These are phyloP conservation scores for Penicillium herquei DNA, from an alignment of 495 filamentous ascomycete genomes.

Conservation along the genomic window DNA sequence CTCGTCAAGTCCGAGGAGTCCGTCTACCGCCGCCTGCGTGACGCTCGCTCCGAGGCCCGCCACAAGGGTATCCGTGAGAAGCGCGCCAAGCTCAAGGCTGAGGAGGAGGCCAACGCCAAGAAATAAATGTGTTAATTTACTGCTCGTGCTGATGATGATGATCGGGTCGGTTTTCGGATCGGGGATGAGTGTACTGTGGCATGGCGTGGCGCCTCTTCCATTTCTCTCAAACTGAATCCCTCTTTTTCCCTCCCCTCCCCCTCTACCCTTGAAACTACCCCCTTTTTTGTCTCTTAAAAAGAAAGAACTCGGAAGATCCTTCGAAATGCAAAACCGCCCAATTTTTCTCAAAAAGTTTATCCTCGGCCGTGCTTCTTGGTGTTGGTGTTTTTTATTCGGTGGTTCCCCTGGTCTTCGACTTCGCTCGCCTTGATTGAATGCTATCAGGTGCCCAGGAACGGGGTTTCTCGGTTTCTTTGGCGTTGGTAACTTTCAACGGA, in stretches of 20 bases:
- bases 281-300: constrained; percentile 34
- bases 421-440: background rate
- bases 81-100: constrained; percentile 88
- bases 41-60: constrained; percentile 81
- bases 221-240: constrained; percentile 27
- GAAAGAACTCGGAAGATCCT: constrained; percentile 43
- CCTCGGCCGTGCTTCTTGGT: constrained; percentile 1
- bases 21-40: constrained; percentile 81
- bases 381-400: constrained; percentile 2
- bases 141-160: constrained; percentile 51
- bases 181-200: constrained; percentile 44
- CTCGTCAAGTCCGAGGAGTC: constrained; percentile 75
- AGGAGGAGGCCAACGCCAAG: constrained; percentile 82
- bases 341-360: constrained; percentile 25
- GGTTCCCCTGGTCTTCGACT: background rate
- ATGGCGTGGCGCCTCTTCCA: constrained; percentile 41
- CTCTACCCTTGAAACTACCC: constrained; percentile 15
- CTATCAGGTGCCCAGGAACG: background rate
- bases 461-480: background rate
- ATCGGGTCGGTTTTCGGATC: constrained; percentile 46
- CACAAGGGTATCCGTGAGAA: constrained; percentile 83
- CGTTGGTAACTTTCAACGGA: background rate
- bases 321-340: constrained; percentile 43
- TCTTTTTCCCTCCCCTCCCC: constrained; percentile 19
- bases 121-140: constrained; percentile 67